These are phyloP conservation scores for Eucalyptus caleyi DNA, from an alignment of 345 rosid genomes.

Conservation along the genomic window DNA sequence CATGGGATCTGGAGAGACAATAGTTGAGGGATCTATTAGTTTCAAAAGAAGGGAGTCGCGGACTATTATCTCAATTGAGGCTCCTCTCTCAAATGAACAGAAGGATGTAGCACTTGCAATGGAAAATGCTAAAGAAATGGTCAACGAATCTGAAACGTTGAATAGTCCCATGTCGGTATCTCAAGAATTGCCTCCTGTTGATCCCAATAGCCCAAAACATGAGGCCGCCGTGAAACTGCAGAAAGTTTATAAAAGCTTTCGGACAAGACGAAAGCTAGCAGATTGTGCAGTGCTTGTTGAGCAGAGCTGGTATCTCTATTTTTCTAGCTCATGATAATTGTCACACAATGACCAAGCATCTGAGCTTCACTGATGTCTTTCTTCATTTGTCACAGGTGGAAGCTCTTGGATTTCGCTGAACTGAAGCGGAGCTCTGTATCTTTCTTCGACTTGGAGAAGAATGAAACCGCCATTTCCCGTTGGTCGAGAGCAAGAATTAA, in stretches of 20 bases:
- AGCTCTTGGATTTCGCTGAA: slow-evolving; percentile 79
- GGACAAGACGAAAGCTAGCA: slow-evolving; percentile 90
- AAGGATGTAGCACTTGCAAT: neutral
- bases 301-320: slow-evolving; percentile 61
- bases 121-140: neutral
- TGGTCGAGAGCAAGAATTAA: slow-evolving; percentile 96
- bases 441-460: slow-evolving; percentile 82
- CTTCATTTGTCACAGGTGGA: slow-evolving; percentile 48
- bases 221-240: slow-evolving; percentile 79
- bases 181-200: slow-evolving; percentile 13
- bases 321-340: neutral
- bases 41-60: slow-evolving; percentile 51
- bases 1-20: slow-evolving; percentile 62
- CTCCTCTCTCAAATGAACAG: slow-evolving; percentile 2
- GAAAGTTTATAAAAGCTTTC: slow-evolving; percentile 89
- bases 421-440: slow-evolving; percentile 83
- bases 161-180: neutral
- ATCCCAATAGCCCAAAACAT: slow-evolving; percentile 53
- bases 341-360: neutral
- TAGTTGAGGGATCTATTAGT: slow-evolving; percentile 70
- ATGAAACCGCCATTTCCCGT: slow-evolving; percentile 85
- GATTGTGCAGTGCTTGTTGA: slow-evolving; percentile 90
- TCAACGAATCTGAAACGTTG: neutral
- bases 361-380: neutral
- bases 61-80: slow-evolving; percentile 28